Conservation (phyloP, 192 early-diverging fungal genomes). For the Coemansia sp. region DNA sequence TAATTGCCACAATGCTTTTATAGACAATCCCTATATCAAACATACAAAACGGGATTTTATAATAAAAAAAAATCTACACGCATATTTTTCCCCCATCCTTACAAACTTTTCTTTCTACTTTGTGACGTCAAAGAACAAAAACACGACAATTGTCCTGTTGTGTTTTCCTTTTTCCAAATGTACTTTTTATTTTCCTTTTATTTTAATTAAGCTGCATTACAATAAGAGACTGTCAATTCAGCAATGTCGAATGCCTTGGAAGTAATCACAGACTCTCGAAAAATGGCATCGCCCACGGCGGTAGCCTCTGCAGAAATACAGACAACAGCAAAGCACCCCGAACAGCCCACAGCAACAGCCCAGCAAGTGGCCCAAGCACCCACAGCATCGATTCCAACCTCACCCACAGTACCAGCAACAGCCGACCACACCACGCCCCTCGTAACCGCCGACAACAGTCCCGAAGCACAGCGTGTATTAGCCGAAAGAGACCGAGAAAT, state of each 20-base stretch:
- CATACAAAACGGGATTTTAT: too few species aligned
- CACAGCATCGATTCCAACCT: not conserved
- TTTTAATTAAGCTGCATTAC: too few species aligned
- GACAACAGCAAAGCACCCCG: not conserved
- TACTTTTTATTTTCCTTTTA: too few species aligned
- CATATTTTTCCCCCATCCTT: too few species aligned
- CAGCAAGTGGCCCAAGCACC: not conserved
- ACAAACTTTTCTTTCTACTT: too few species aligned
- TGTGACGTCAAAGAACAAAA: too few species aligned
- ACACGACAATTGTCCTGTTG: too few species aligned
- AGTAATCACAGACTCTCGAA: not conserved
- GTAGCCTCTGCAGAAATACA: too few species aligned
- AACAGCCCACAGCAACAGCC: not conserved
- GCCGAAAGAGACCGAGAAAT: conserved; percentile 48
- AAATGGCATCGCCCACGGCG: not conserved
- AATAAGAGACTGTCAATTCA: not conserved
- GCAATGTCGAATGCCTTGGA: not conserved
- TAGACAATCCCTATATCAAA: too few species aligned
- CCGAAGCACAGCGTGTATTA: conserved; percentile 4
- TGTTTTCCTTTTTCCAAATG: too few species aligned
- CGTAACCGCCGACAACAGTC: not conserved
- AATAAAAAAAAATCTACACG: too few species aligned
- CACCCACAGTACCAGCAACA: not conserved
- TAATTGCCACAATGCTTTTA: too few species aligned
- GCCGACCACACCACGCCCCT: not conserved